These are phyloP conservation scores for Linnemannia hyalina DNA, from an alignment of 192 early-diverging fungal species.

Conservation along the genomic window DNA sequence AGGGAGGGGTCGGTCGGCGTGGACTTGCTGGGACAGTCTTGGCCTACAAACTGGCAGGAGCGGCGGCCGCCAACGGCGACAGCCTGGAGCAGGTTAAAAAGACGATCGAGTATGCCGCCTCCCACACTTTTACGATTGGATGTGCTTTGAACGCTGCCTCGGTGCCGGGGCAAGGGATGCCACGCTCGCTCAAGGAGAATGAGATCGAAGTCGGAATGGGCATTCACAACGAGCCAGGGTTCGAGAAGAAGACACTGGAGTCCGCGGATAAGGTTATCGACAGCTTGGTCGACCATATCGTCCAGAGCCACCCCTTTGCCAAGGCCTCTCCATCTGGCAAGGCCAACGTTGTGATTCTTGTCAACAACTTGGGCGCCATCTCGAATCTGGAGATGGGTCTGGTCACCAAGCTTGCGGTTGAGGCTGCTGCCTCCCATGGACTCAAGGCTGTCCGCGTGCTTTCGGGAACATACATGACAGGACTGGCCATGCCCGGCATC, in stretches of 20 bases:
- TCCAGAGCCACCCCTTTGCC: conserved; percentile 36
- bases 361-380: conserved; percentile 88
- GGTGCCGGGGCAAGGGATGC: conserved; percentile 74
- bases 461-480: conserved; percentile 83
- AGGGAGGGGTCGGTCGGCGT: conserved; percentile 77
- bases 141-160: conserved; percentile 81
- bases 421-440: conserved; percentile 46
- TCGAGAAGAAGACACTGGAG: conserved; percentile 64
- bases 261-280: conserved; percentile 65
- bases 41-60: conserved; percentile 88
- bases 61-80: conserved; percentile 71
- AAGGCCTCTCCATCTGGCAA: conserved; percentile 57
- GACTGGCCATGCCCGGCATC: conserved; percentile 84
- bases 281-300: conserved; percentile 67
- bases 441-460: conserved; percentile 69
- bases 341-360: conserved; percentile 70
- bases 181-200: conserved; percentile 63
- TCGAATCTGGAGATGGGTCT: conserved; percentile 80
- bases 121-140: conserved; percentile 83
- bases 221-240: conserved; percentile 90
- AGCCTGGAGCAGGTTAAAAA: conserved; percentile 69
- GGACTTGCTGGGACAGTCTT: conserved; percentile 85
- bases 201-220: conserved; percentile 80
- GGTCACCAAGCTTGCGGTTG: conserved; percentile 77
- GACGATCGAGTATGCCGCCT: conserved; percentile 67